phyloP scores from a whole-genome alignment of 176 grass and related monocot species.

The Carex littledalei region DNA sequence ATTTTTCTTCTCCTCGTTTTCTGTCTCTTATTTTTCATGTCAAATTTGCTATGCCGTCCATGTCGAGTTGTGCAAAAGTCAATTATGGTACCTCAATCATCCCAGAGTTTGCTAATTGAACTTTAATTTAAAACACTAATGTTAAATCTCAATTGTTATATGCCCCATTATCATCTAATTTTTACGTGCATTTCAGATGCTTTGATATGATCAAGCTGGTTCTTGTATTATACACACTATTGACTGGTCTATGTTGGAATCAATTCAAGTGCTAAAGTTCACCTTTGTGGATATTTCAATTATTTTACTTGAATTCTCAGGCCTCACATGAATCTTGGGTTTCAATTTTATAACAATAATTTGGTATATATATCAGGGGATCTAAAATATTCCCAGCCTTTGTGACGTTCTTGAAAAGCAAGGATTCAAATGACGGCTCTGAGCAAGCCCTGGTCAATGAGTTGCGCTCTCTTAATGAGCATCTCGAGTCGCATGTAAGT shows the following conservation, averaged over 20 bases:
- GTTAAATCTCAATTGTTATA: background rate
- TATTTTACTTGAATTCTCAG: background rate
- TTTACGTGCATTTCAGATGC: background rate
- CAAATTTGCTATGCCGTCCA: background rate
- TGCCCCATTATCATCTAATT: background rate
- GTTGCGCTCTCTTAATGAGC: slow-evolving; percentile 49
- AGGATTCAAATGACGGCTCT: slow-evolving; percentile 67
- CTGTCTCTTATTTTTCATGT: background rate
- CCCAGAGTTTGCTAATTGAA: background rate
- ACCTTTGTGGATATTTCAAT: background rate
- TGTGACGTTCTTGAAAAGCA: slow-evolving; percentile 78
- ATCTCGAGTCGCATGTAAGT: slow-evolving; percentile 73
- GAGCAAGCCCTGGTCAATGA: slow-evolving; percentile 58
- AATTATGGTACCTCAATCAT: background rate
- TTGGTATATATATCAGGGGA: slow-evolving; percentile 45
- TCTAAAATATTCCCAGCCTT: slow-evolving; percentile 85
- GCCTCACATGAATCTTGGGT: background rate
- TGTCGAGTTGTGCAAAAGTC: background rate
- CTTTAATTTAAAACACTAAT: background rate
- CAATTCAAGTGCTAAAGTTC: background rate
- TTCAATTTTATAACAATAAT: background rate
- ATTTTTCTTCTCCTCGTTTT: background rate
- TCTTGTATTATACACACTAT: background rate
- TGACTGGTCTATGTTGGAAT: background rate
- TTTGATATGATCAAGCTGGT: background rate